These are phyloP conservation scores for Hymenoscyphus albidus DNA, from an alignment of 2,329 filamentous ascomycete genomes.

Conservation along the genomic window DNA sequence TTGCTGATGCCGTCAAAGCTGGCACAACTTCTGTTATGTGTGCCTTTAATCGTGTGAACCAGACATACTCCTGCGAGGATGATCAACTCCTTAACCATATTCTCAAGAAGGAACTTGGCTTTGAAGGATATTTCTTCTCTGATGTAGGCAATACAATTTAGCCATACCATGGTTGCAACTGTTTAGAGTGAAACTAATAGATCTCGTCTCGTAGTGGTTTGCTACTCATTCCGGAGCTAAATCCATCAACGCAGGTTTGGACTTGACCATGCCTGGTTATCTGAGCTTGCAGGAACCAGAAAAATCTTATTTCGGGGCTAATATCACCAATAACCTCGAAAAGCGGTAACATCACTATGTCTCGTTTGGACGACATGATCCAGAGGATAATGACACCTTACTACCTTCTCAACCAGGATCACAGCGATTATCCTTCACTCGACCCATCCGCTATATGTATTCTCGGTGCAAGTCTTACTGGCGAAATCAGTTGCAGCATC, in stretches of 20 bases:
- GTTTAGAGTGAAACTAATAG: too few relatives aligned
- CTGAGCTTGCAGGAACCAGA: background rate
- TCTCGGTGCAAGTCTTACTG: conserved; percentile 19
- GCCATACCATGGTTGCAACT: too few relatives aligned
- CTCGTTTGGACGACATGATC: conserved; percentile 59
- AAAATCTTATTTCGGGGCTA: background rate
- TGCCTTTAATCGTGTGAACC: conserved; percentile 69
- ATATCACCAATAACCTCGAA: background rate
- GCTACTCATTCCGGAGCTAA: background rate
- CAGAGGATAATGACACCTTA: conserved; percentile 59
- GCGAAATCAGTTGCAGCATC: background rate
- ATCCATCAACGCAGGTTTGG: conserved; percentile 1
- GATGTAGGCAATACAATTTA: conserved; percentile 42
- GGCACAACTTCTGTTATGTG: conserved; percentile 82
- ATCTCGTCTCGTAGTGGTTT: conserved; percentile 35
- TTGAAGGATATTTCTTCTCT: conserved; percentile 77
- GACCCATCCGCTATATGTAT: conserved; percentile 9
- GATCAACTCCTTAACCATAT: conserved; percentile 75
- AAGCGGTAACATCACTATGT: conserved; percentile 55
- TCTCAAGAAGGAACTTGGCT: conserved; percentile 78
- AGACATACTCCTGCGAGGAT: conserved; percentile 66
- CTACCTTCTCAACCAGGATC: conserved; percentile 51
- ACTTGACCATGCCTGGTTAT: conserved; percentile 37
- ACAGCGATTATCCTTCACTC: conserved; percentile 38
- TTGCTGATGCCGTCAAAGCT: conserved; percentile 73